phyloP scores from a whole-genome alignment of 805 yeast species.

The Saccharomycopsis selenospora region DNA sequence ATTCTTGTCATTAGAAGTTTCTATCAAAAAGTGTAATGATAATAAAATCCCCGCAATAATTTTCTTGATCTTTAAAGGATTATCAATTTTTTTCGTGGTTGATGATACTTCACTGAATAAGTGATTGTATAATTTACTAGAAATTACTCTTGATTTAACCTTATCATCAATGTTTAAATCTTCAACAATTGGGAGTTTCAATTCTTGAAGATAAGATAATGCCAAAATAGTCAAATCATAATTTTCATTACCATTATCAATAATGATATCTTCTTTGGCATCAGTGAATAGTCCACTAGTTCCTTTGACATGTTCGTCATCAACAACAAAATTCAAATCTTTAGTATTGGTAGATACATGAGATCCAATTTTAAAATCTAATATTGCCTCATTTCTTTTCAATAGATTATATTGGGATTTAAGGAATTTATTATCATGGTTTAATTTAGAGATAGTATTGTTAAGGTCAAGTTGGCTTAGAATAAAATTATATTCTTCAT shows the following conservation, averaged over 20 bases:
- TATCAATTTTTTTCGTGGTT: neutral
- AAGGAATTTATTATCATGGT: slow-evolving; percentile 13
- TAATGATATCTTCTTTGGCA: slow-evolving; percentile 5
- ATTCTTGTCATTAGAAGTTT: slow-evolving; percentile 7
- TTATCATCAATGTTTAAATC: slow-evolving; percentile 18
- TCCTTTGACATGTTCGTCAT: neutral
- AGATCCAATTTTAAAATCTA: slow-evolving; percentile 36
- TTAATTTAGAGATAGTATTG: slow-evolving; percentile 5
- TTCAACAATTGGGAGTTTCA: slow-evolving; percentile 18
- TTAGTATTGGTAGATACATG: slow-evolving; percentile 22
- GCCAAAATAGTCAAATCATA: slow-evolving; percentile 27
- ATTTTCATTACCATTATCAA: slow-evolving; percentile 14
- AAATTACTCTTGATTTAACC: slow-evolving; percentile 3
- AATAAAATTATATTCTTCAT: slow-evolving; percentile 1
- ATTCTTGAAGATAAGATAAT: slow-evolving; percentile 23
- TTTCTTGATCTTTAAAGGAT: slow-evolving; percentile 2
- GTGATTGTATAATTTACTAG: slow-evolving; percentile 2
- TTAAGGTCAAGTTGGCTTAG: slow-evolving; percentile 1
- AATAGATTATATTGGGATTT: slow-evolving; percentile 34
- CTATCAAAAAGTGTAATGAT: slow-evolving; percentile 11
- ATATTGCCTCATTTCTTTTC: slow-evolving; percentile 38
- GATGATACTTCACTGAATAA: neutral
- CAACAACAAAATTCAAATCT: slow-evolving; percentile 16
- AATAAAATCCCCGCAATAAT: slow-evolving; percentile 16
- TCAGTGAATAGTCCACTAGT: slow-evolving; percentile 19